Percentiles rank a stretch among this genome's conserved stretches.
Conservation (phyloP, 2,329 filamentous ascomycete species). For the Lachnellula suecica region DNA sequence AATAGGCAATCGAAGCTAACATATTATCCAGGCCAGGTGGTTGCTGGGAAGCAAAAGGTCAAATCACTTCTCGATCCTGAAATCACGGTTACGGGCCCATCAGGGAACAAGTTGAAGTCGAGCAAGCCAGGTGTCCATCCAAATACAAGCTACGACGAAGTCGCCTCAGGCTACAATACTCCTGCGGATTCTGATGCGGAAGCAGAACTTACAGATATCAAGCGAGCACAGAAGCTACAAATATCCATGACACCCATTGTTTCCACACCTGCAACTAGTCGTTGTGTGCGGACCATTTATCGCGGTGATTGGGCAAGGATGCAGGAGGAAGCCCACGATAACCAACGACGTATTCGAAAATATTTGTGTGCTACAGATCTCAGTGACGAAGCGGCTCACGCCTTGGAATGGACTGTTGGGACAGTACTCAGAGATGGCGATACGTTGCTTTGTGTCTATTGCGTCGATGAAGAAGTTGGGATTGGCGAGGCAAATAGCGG, state of each 20-base stretch:
- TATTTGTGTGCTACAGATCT: constrained; percentile 96
- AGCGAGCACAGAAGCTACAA: constrained; percentile 80
- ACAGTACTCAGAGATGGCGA: constrained; percentile 93
- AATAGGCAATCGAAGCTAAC: constrained; percentile 8
- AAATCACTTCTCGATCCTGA: constrained; percentile 52
- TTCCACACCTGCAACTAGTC: constrained; percentile 71
- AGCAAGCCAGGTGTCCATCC: constrained; percentile 69
- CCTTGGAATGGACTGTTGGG: constrained; percentile 95
- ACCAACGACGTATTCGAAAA: constrained; percentile 76
- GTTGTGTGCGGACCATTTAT: constrained; percentile 85
- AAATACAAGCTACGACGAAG: constrained; percentile 74
- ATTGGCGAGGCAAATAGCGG: constrained; percentile 38
- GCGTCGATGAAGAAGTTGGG: constrained; percentile 81
- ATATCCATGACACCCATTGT: constrained; percentile 79
- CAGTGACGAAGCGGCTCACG: constrained; percentile 91
- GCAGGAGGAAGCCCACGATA: constrained; percentile 74
- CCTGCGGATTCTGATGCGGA: constrained; percentile 83
- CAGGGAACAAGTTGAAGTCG: constrained; percentile 58
- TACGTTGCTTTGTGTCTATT: constrained; percentile 89
- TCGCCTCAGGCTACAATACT: constrained; percentile 52
- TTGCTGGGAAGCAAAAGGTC: constrained; percentile 27
- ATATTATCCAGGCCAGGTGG: constrained; percentile 18
- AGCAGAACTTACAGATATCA: constrained; percentile 80
- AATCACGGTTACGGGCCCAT: constrained; percentile 63
- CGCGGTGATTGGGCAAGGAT: constrained; percentile 81